These are phyloP conservation scores for Papiliotrema fonsecae DNA, from an alignment of 1,284 basidiomycete species.

Conservation along the genomic window DNA sequence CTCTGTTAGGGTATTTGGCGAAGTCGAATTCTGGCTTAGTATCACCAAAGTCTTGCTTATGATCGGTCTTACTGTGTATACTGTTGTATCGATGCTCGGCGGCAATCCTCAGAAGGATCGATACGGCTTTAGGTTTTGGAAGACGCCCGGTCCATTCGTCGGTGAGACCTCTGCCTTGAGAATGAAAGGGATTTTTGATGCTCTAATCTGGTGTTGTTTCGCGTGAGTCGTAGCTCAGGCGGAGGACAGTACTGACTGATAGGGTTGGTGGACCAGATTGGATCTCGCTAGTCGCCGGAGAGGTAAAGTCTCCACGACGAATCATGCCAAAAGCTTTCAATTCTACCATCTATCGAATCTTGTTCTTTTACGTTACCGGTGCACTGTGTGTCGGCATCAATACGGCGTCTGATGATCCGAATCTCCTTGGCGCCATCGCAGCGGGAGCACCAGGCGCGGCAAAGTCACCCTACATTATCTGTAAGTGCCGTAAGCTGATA, in stretches of 20 bases:
- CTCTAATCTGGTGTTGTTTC: conserved; percentile 30
- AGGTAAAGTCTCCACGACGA: conserved; percentile 29
- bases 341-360: conserved; percentile 33
- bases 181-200: conserved; percentile 33
- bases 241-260: background rate
- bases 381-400: conserved; percentile 61
- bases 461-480: conserved; percentile 66
- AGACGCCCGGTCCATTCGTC: conserved; percentile 33
- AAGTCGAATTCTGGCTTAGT: conserved; percentile 47
- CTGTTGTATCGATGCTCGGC: conserved; percentile 38
- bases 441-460: conserved; percentile 18
- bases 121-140: conserved; percentile 37
- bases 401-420: conserved; percentile 59
- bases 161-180: conserved; percentile 13
- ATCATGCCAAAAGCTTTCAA: conserved; percentile 41
- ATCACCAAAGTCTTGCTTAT: conserved; percentile 36
- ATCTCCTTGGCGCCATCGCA: conserved; percentile 18
- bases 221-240: conserved; percentile 17
- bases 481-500: conserved; percentile 7
- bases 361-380: conserved; percentile 57
- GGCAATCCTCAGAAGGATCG: conserved; percentile 29
- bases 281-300: conserved; percentile 26
- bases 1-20: conserved; percentile 49
- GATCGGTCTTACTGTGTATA: conserved; percentile 33
- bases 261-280: conserved; percentile 30